phyloP scores from a whole-genome alignment of 164 flowering plant species.

The Pachysandra terminalis region DNA sequence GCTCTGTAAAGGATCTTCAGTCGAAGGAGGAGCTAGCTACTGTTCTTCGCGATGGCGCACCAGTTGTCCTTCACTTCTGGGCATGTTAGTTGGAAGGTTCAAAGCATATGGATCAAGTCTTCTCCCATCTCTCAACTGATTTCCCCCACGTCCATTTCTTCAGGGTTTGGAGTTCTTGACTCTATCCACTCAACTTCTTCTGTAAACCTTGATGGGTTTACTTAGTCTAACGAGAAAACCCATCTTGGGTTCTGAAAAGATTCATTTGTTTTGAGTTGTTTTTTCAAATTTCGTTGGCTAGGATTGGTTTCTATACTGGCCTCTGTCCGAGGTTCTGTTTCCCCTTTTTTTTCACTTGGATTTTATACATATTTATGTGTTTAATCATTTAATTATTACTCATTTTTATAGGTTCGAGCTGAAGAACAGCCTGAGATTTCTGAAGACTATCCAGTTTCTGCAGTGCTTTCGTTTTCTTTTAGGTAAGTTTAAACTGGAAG shows the following conservation, averaged over 20 bases:
- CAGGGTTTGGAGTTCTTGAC: constrained; percentile 23
- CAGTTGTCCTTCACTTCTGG: too few species aligned
- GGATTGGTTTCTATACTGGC: background rate
- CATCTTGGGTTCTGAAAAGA: too few species aligned
- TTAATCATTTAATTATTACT: background rate
- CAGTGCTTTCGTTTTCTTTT: constrained; percentile 84
- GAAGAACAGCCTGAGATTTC: constrained; percentile 96
- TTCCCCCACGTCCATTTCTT: too few species aligned
- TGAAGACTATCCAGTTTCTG: constrained; percentile 75
- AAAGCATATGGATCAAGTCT: too few species aligned
- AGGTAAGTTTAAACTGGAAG: constrained; percentile 40
- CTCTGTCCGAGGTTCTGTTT: background rate
- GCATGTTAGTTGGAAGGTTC: too few species aligned
- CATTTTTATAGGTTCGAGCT: constrained; percentile 75
- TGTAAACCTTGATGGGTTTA: too few species aligned
- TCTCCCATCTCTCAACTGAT: too few species aligned
- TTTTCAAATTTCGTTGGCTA: too few species aligned
- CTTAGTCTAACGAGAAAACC: background rate
- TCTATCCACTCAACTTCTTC: background rate
- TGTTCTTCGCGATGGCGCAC: constrained; percentile 32
- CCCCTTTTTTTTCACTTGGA: too few species aligned
- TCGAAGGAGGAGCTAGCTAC: too few species aligned
- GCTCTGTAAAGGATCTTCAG: constrained; percentile 66
- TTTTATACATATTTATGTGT: too few species aligned
- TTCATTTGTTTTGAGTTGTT: too few species aligned